These are phyloP conservation scores for Perkinsus chesapeaki DNA, from an alignment of 169 alveolate species.

Conservation along the genomic window DNA sequence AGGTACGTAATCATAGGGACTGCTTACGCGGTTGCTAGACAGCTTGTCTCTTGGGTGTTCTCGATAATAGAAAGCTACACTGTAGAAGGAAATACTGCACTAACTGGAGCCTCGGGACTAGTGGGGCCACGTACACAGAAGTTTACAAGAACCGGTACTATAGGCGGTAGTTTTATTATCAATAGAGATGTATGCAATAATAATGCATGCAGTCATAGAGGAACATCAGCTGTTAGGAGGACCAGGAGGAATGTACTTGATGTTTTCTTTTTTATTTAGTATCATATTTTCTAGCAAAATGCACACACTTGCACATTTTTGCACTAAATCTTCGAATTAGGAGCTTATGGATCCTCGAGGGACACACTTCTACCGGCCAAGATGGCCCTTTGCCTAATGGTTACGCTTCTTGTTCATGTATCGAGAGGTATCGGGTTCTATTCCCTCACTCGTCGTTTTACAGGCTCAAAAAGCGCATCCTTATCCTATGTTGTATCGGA, in stretches of 20 bases:
- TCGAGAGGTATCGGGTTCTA: background rate
- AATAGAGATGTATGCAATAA: no score
- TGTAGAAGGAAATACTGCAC: background rate
- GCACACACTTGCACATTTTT: no score
- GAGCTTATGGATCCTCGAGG: no score
- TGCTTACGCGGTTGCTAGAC: background rate
- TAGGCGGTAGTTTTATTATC: no score
- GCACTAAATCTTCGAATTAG: no score
- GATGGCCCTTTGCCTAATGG: background rate
- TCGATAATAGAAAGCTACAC: background rate
- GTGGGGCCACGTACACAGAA: background rate
- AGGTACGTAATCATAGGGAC: background rate
- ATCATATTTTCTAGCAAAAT: no score
- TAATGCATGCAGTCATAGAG: no score
- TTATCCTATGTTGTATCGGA: background rate
- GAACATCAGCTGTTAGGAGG: no score
- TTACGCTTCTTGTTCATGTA: background rate
- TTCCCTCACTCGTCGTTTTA: background rate
- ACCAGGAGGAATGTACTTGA: no score
- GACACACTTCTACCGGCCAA: no score
- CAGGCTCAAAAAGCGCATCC: background rate
- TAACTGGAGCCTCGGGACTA: background rate
- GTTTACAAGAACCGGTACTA: background rate
- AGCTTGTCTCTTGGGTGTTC: background rate
- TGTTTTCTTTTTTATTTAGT: no score